A percentile compares a stretch with the other conserved stretches of the same genome.
Evolutionary conservation across 2,329 filamentous ascomycete species (phyloP).

Genomic region (Beauveria sp.): DNA sequence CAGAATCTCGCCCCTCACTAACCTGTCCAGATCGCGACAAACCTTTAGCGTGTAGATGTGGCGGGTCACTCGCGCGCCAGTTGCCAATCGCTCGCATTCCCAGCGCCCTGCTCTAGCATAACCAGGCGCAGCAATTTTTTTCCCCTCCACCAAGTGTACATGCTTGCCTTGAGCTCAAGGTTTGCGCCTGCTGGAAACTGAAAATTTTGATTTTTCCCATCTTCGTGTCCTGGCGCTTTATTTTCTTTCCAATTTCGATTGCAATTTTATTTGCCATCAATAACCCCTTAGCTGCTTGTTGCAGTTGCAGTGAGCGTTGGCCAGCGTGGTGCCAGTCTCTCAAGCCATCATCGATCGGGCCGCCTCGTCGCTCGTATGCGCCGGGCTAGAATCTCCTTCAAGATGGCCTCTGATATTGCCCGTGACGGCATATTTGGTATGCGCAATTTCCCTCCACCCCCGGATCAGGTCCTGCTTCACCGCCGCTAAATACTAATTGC

Average conservation of each 20-base stretch:
- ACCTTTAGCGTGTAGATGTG: neutral
- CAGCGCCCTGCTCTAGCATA: neutral
- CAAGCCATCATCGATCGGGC: neutral
- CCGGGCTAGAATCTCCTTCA: constrained; percentile 27
- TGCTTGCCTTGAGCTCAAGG: neutral
- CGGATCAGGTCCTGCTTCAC: neutral
- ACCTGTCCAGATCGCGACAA: neutral
- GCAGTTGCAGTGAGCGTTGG: neutral
- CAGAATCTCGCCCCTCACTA: too few relatives aligned
- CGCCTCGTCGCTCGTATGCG: constrained; percentile 20
- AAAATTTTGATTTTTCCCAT: neutral
- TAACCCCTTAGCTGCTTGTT: neutral
- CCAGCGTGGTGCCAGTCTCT: neutral
- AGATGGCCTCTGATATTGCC: constrained; percentile 46
- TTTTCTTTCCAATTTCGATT: neutral
- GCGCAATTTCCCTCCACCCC: constrained; percentile 15
- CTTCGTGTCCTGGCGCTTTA: neutral
- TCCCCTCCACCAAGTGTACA: neutral
- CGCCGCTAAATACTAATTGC: neutral
- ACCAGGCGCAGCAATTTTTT: neutral
- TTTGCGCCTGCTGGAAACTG: neutral
- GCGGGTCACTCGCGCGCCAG: neutral
- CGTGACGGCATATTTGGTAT: constrained; percentile 53
- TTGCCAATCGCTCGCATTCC: neutral
- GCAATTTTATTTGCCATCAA: neutral